A percentile compares a stretch with the other conserved stretches of the same genome.
Evolutionary conservation across 2,329 filamentous ascomycete species (phyloP).

Genomic region (Scopulariopsis brevicaulis): DNA sequence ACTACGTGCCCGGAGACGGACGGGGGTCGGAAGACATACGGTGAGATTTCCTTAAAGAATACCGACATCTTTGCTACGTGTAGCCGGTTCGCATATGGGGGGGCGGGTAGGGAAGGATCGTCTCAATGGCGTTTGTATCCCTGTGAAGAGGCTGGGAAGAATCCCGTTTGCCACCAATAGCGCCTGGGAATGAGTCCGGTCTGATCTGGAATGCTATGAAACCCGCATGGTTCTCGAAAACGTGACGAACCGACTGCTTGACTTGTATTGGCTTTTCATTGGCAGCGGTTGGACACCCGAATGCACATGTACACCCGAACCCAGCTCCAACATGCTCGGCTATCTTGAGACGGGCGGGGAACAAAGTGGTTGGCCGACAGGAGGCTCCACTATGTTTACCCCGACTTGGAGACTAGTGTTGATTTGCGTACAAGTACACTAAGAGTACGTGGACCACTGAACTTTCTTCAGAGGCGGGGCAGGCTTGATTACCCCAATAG

Average conservation of each 20-base stretch:
- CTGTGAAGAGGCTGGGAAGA: neutral
- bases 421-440: neutral
- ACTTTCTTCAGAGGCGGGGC: neutral
- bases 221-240: neutral
- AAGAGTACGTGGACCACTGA: neutral
- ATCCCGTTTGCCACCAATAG: neutral
- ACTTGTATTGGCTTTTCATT: neutral
- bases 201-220: neutral
- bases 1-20: neutral
- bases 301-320: neutral
- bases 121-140: neutral
- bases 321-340: neutral
- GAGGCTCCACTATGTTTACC: neutral
- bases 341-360: neutral
- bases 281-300: neutral
- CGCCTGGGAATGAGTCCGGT: neutral
- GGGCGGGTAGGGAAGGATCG: neutral
- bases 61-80: slow-evolving; percentile 18
- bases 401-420: neutral
- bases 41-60: slow-evolving; percentile 24
- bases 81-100: neutral
- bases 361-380: neutral
- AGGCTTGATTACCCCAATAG: neutral
- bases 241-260: neutral
- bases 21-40: slow-evolving; percentile 12